A percentile compares a stretch with the other conserved stretches of the same genome.
Evolutionary conservation across 2,329 filamentous ascomycete species (phyloP).

Genomic region (Lithohypha guttulata): DNA sequence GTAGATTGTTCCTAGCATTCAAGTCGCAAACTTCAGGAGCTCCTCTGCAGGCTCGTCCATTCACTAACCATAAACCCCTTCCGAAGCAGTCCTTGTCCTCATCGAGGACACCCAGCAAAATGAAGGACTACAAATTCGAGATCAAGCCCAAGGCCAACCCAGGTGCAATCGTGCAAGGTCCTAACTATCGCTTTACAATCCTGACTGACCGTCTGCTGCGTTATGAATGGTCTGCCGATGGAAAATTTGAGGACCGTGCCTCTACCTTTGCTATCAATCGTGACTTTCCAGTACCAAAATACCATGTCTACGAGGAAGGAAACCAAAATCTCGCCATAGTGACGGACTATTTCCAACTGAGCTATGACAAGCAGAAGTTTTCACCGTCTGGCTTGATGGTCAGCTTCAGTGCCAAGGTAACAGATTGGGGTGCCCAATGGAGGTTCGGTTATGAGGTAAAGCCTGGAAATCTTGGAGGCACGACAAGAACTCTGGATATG

Average conservation of each 20-base stretch:
- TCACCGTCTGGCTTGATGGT: conserved; percentile 40
- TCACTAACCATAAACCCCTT: too few species aligned
- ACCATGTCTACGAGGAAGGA: conserved; percentile 28
- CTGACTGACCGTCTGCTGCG: conserved; percentile 47
- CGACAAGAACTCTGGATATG: conserved; percentile 45
- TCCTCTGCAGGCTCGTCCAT: too few species aligned
- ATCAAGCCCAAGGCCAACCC: conserved; percentile 36
- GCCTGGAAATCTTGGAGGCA: conserved; percentile 34
- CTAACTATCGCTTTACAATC: conserved; percentile 50
- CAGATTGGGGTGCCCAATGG: conserved; percentile 38
- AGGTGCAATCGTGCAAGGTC: conserved; percentile 36
- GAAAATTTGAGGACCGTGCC: conserved; percentile 50
- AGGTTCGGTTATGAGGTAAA: conserved; percentile 39
- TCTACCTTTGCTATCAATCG: conserved; percentile 52
- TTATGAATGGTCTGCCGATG: conserved; percentile 52
- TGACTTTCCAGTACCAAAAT: conserved; percentile 17
- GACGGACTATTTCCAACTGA: conserved; percentile 45
- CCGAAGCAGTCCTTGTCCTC: too few species aligned
- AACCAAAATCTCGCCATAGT: conserved; percentile 43
- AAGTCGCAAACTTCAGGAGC: too few species aligned
- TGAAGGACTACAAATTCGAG: conserved; percentile 21
- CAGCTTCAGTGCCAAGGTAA: conserved; percentile 34
- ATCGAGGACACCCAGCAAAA: too few species aligned
- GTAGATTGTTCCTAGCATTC: too few species aligned
- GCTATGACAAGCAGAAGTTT: conserved; percentile 49